Conservation (phyloP, 495 filamentous ascomycete genomes). For the Tuber melanosporum region DNA sequence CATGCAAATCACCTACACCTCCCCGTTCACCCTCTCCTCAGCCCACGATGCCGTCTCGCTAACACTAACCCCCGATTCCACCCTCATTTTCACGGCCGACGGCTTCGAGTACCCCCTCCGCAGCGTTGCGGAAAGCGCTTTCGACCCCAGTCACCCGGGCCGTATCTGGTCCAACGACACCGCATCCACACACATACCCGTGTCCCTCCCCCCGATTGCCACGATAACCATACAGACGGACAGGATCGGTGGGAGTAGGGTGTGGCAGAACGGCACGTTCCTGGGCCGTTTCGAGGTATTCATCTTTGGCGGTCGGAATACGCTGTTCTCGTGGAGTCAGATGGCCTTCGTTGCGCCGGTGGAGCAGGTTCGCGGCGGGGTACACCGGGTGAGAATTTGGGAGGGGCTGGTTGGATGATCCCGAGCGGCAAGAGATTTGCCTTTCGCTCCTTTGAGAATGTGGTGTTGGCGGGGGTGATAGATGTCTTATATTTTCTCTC, state of each 20-base stretch:
- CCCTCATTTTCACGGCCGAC: slow-evolving; percentile 47
- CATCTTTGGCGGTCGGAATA: slow-evolving; percentile 51
- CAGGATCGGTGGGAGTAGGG: slow-evolving; percentile 45
- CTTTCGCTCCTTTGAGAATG: background rate
- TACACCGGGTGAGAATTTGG: slow-evolving; percentile 33
- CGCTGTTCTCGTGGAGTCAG: slow-evolving; percentile 51
- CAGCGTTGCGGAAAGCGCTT: slow-evolving; percentile 41
- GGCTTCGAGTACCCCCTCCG: slow-evolving; percentile 52
- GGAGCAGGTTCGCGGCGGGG: slow-evolving; percentile 41
- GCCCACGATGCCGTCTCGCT: slow-evolving; percentile 42
- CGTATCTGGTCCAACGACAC: slow-evolving; percentile 45
- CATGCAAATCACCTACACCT: slow-evolving; percentile 42
- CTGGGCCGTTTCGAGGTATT: slow-evolving; percentile 52
- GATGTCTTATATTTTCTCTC: background rate
- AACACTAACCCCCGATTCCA: slow-evolving; percentile 37
- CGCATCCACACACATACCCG: slow-evolving; percentile 40
- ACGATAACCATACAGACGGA: slow-evolving; percentile 44
- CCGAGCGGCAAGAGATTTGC: background rate
- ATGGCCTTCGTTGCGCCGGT: slow-evolving; percentile 55
- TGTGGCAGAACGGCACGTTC: slow-evolving; percentile 48
- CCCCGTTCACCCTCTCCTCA: slow-evolving; percentile 47
- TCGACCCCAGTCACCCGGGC: slow-evolving; percentile 43
- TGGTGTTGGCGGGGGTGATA: background rate
- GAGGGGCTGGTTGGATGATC: slow-evolving; percentile 20
- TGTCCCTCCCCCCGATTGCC: slow-evolving; percentile 29